Evolutionary conservation across 805 yeast genomes (phyloP).

Genomic region (Yarrowia alimentaria): DNA sequence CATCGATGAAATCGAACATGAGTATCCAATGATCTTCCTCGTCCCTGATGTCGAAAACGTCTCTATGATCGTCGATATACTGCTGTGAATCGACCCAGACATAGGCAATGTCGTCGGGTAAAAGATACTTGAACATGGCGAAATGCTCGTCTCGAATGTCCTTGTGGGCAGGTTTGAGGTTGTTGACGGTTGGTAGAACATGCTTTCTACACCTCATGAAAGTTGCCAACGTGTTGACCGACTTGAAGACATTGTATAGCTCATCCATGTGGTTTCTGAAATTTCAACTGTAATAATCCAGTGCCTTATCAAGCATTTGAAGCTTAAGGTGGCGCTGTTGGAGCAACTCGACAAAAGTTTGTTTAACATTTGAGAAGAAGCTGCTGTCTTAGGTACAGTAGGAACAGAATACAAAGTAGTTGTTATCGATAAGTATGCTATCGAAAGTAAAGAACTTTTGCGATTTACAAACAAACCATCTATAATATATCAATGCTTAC

Average conservation of each 20-base stretch:
- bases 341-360: too few relatives aligned
- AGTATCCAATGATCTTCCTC: conserved; percentile 51
- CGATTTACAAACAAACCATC: too few relatives aligned
- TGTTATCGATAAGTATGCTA: too few relatives aligned
- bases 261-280: conserved; percentile 9
- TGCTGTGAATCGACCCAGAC: conserved; percentile 62
- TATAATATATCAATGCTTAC: conserved; percentile 24
- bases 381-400: too few relatives aligned
- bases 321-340: too few relatives aligned
- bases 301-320: too few relatives aligned
- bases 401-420: too few relatives aligned
- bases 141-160: conserved; percentile 48
- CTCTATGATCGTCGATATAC: conserved; percentile 40
- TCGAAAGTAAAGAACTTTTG: too few relatives aligned
- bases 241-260: conserved; percentile 14
- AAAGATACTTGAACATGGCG: conserved; percentile 57
- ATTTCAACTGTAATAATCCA: too few relatives aligned
- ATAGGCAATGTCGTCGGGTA: conserved; percentile 68
- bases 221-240: conserved; percentile 16
- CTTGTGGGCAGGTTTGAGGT: conserved; percentile 6
- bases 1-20: conserved; percentile 76
- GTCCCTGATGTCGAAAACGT: conserved; percentile 50
- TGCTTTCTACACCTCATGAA: conserved; percentile 21
- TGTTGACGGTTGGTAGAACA: conserved; percentile 12
- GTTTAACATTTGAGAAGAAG: too few relatives aligned